phyloP scores from a whole-genome alignment of 257 asterid species.

The Ocimum tenuiflorum region DNA sequence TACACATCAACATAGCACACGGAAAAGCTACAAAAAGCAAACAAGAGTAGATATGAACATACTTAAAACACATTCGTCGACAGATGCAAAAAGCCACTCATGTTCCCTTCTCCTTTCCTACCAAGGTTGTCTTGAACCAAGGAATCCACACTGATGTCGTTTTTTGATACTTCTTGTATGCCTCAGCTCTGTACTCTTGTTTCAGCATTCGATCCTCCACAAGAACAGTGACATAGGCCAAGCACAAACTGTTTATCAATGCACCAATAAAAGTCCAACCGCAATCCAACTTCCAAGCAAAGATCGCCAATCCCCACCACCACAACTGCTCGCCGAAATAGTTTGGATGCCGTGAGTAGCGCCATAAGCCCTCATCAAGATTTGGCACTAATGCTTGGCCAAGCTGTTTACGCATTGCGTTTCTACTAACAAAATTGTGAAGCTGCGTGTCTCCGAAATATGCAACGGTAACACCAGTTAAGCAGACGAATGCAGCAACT shows the following conservation, averaged over 20 bases:
- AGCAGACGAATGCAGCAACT: conserved; percentile 46
- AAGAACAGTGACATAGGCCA: conserved; percentile 78
- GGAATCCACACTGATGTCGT: conserved; percentile 82
- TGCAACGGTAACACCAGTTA: conserved; percentile 54
- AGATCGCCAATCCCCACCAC: conserved; percentile 91
- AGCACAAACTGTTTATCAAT: conserved; percentile 57
- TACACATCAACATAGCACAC: too few relatives aligned
- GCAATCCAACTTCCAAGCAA: conserved; percentile 67
- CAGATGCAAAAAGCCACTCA: background rate
- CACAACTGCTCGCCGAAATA: conserved; percentile 93
- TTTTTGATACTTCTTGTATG: conserved; percentile 56
- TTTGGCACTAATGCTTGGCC: conserved; percentile 46
- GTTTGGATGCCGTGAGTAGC: conserved; percentile 80
- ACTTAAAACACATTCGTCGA: too few relatives aligned
- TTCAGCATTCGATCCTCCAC: conserved; percentile 79
- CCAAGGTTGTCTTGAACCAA: conserved; percentile 59
- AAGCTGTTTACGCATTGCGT: conserved; percentile 35
- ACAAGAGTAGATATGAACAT: too few relatives aligned
- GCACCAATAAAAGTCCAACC: conserved; percentile 64
- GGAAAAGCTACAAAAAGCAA: too few relatives aligned
- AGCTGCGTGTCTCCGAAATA: conserved; percentile 79
- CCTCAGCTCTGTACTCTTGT: conserved; percentile 66
- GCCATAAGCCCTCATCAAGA: conserved; percentile 80
- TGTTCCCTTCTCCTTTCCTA: conserved; percentile 14
- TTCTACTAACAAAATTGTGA: conserved; percentile 52